These are phyloP conservation scores for Pinus albicaulis DNA, from an alignment of 75 land plant genomes.

Conservation along the genomic window DNA sequence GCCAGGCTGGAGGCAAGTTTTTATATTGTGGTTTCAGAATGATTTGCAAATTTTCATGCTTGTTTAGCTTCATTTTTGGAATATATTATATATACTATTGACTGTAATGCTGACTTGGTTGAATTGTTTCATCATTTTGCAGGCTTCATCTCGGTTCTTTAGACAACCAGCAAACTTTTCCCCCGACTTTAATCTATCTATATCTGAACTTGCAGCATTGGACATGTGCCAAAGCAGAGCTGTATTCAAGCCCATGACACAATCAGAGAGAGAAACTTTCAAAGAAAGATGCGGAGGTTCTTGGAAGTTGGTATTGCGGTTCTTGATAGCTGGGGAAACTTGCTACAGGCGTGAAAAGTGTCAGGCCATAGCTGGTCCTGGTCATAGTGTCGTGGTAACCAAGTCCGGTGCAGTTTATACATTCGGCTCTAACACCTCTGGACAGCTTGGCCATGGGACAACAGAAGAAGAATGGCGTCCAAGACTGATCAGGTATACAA, in stretches of 20 bases:
- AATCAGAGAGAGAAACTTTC: slow-evolving; percentile 42
- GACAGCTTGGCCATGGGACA: slow-evolving; percentile 89
- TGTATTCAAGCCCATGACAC: slow-evolving; percentile 68
- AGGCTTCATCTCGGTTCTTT: slow-evolving; percentile 85
- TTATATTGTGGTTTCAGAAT: background rate
- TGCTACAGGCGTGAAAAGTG: slow-evolving; percentile 69
- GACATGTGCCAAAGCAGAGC: slow-evolving; percentile 82
- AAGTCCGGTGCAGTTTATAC: slow-evolving; percentile 62
- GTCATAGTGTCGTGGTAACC: slow-evolving; percentile 87
- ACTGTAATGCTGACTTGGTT: slow-evolving; percentile 42
- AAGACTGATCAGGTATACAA: slow-evolving; percentile 60
- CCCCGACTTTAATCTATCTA: slow-evolving; percentile 65
- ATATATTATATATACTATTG: slow-evolving; percentile 15
- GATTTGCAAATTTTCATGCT: background rate
- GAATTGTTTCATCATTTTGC: slow-evolving; percentile 13
- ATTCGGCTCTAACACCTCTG: slow-evolving; percentile 80
- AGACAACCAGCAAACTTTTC: slow-evolving; percentile 76
- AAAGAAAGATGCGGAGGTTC: slow-evolving; percentile 79
- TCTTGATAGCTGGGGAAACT: slow-evolving; percentile 65
- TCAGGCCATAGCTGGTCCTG: slow-evolving; percentile 89
- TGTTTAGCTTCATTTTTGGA: background rate
- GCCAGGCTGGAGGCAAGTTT: slow-evolving; percentile 83
- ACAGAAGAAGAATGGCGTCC: slow-evolving; percentile 75
- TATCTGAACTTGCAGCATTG: slow-evolving; percentile 85
- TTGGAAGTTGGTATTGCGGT: slow-evolving; percentile 84